These are phyloP conservation scores for Dacryopinax primogenitus DNA, from an alignment of 768 basidiomycete genomes.

Conservation along the genomic window DNA sequence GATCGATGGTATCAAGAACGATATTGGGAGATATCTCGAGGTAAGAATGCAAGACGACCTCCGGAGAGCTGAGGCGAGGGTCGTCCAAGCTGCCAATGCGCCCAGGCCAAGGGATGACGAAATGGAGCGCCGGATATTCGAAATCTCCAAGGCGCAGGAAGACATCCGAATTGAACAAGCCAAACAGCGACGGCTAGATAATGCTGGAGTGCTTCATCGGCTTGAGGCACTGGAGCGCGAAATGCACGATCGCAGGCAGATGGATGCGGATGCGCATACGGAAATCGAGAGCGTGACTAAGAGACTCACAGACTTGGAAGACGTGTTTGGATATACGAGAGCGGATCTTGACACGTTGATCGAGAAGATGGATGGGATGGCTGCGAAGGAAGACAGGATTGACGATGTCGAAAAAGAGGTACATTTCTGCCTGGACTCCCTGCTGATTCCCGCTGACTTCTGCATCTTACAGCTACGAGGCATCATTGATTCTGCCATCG, in stretches of 20 bases:
- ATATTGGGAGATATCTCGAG: neutral
- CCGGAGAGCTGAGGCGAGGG: neutral
- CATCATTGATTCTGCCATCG: neutral
- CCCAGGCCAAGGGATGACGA: neutral
- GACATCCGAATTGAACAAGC: neutral
- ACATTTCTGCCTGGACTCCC: neutral
- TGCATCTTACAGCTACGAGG: neutral
- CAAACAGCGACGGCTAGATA: neutral
- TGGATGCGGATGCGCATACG: neutral
- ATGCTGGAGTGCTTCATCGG: neutral
- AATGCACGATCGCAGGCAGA: neutral
- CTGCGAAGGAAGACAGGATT: neutral
- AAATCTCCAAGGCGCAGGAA: neutral
- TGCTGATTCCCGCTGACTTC: neutral
- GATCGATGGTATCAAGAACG: neutral
- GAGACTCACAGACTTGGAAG: neutral
- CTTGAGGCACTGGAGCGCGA: neutral
- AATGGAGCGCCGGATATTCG: neutral
- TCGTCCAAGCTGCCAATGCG: neutral
- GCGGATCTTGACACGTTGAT: neutral
- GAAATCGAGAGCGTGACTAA: neutral
- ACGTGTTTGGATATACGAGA: neutral
- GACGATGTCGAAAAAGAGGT: neutral
- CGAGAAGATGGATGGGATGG: neutral
- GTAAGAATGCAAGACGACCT: neutral